phyloP scores from a whole-genome alignment of 148 eudicot species.

The Spergularia marina region DNA sequence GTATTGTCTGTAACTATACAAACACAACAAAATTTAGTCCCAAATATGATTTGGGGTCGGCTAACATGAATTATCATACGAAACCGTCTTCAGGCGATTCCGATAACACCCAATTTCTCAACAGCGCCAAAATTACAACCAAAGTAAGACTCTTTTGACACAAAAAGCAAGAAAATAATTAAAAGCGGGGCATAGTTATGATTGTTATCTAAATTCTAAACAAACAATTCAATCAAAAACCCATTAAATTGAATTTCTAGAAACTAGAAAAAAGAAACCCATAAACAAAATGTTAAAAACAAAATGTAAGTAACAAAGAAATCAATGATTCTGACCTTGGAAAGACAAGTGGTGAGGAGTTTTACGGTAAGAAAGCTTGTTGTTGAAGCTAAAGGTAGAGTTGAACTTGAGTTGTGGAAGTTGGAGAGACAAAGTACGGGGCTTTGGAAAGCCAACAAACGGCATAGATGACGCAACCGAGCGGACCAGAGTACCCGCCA shows the following conservation, averaged over 20 bases:
- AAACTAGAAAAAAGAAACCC: constrained; percentile 1
- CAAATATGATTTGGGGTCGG: no score
- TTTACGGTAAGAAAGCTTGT: constrained; percentile 8
- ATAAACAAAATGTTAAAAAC: background rate
- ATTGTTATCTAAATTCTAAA: no score
- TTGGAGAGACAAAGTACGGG: background rate
- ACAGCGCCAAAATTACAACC: background rate
- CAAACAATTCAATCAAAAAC: background rate
- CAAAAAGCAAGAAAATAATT: background rate
- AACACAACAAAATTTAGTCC: no score
- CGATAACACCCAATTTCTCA: background rate
- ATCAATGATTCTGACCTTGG: constrained; percentile 11
- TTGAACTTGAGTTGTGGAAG: constrained; percentile 24
- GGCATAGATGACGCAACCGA: constrained; percentile 26
- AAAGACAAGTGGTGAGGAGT: constrained; percentile 5
- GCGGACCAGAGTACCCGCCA: constrained; percentile 27
- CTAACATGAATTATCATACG: background rate
- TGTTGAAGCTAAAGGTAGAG: constrained; percentile 12
- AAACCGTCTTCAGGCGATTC: background rate
- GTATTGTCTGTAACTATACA: no score
- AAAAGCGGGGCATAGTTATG: background rate
- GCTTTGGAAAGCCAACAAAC: constrained; percentile 4
- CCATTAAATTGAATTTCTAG: background rate
- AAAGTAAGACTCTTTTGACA: no score
- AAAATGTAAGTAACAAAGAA: background rate